Percentiles rank a stretch among this genome's conserved stretches.
Evolutionary conservation across 2,329 filamentous ascomycete genomes (phyloP).

Genomic region (Clarireedia hainanense): DNA sequence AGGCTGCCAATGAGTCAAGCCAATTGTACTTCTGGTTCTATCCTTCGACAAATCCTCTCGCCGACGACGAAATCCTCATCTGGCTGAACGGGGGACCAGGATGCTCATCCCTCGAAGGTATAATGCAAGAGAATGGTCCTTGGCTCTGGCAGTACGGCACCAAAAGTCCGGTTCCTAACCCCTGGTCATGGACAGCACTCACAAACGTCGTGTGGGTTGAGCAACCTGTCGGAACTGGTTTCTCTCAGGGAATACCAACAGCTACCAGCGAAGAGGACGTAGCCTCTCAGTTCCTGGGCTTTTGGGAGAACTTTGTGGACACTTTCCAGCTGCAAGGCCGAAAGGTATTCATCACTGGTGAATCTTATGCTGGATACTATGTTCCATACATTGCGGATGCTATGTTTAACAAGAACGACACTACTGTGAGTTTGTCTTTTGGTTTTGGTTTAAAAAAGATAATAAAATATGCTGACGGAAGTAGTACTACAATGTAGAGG

Average conservation of each 20-base stretch:
- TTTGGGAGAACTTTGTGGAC: slow-evolving; percentile 71
- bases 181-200: slow-evolving; percentile 25
- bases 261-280: slow-evolving; percentile 60
- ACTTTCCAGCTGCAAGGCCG: slow-evolving; percentile 60
- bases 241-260: slow-evolving; percentile 38
- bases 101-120: slow-evolving; percentile 55
- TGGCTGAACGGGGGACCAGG: slow-evolving; percentile 40
- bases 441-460: too few relatives aligned
- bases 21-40: slow-evolving; percentile 63
- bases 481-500: slow-evolving; percentile 57
- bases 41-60: slow-evolving; percentile 43
- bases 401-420: slow-evolving; percentile 56
- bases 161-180: too few relatives aligned
- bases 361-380: slow-evolving; percentile 61
- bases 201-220: slow-evolving; percentile 29
- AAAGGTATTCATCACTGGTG: slow-evolving; percentile 67
- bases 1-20: slow-evolving; percentile 38
- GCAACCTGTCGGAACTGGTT: slow-evolving; percentile 27
- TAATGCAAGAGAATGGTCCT: slow-evolving; percentile 71
- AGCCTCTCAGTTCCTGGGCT: slow-evolving; percentile 65
- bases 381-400: slow-evolving; percentile 66
- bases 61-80: slow-evolving; percentile 52
- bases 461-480: slow-evolving; percentile 29
- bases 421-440: slow-evolving; percentile 11
- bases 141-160: slow-evolving; percentile 66